Evolutionary conservation across 2,329 filamentous ascomycete species (phyloP), one percentile per base, ranked within the genome.

Genomic region (Arthrobotrys megalospora): DNA sequence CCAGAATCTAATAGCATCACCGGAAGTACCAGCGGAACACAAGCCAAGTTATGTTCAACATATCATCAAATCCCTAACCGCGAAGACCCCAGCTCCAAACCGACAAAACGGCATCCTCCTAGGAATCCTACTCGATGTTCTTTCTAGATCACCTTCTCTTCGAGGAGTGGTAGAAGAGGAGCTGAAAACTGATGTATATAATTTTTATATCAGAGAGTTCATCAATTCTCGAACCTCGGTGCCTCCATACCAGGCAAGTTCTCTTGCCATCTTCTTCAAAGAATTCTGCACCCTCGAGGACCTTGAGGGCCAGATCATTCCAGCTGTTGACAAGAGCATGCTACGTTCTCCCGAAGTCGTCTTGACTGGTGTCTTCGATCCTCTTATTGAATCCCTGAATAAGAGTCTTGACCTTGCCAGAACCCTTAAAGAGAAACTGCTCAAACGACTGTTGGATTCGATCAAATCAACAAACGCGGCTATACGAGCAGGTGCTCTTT

Each of bases 261-360:
- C 91, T 5, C 85, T 98, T 55, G 85, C 87, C 62, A 94, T 97
- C 83, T 97, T 98, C 86, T 97, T 97, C 83, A 84, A 86, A 14
- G 88, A 88, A 36, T 98, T 95, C 83, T 87, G 92, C 43, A 91
- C 89, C 0, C 83, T 89, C 14, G 90, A 94, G 24, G 94, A 97
- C 80, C 83, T 98, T 34, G 88, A 90, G 66, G 91, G 89, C 80
- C 90, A 95, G 50, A 83, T 98, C 36, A 87, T 96, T 24, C 93
- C 94, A 7, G 87, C 93, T 0, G 86, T 98, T 12, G 96, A 99
- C 83, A 97, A 97, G 85, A 91, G 92, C 5, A 88, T 99, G 69
- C 86, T 99, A 53, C 89, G 96, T 83, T 91, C 95, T 6, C 96
- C 96, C 0, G 96, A 99, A 85, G 91, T 97, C 50, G 90, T 97